Base-by-base conservation (phyloP, 2,329 filamentous ascomycete genomes). In the Calonectria pauciramosa region DNA sequence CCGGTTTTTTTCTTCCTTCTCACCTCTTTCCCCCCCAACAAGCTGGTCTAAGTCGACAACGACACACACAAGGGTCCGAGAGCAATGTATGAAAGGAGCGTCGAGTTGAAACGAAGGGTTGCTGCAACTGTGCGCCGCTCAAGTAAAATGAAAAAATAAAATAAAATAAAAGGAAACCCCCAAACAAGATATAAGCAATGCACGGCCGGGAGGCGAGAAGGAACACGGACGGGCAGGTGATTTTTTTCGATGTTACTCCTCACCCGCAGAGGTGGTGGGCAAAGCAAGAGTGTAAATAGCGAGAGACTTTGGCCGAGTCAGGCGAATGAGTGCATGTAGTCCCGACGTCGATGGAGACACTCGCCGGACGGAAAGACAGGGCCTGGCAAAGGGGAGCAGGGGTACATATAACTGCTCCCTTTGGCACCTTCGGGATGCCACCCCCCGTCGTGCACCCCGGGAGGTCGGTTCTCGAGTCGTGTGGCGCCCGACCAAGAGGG, bases 251-350 rank as follows among this genome's bases (percentile, higher is more conserved):
- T 20, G 7, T 16, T 34, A 28, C 20, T 34, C 34, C 23, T 63
- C 56, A 23, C 34, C 56, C n/a, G n/a, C 14, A 41, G n/a, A 18
- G 56, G n/a, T 20, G 54, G 56, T 63, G 56, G 56, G 56, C 56
- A 41, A 41, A 28, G 56, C 56, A 28, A 38, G 56, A 63, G 34
- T 63, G 56, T 63, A 63, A 63, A 63, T 63, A 63, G 56, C 56
- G 56, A 63, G 34, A 63, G 56, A 63, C 56, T 63, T 63, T 63
- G 56, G 56, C 9, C 56, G 56, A 63, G 56, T 63, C 56, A 63
- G n/a, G 56, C 56, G 56, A 63, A 41, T 63, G 56, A 63, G 28
- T 63, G 34, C 34, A 16, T 38, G 26, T n/a, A n/a, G n/a, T 36
- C 36, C 34, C 18, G 6, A 41, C 34, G 34, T 38, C 32, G 16